Base-by-base conservation (phyloP, 208 protist species). In the Trypanosoma boissoni region DNA sequence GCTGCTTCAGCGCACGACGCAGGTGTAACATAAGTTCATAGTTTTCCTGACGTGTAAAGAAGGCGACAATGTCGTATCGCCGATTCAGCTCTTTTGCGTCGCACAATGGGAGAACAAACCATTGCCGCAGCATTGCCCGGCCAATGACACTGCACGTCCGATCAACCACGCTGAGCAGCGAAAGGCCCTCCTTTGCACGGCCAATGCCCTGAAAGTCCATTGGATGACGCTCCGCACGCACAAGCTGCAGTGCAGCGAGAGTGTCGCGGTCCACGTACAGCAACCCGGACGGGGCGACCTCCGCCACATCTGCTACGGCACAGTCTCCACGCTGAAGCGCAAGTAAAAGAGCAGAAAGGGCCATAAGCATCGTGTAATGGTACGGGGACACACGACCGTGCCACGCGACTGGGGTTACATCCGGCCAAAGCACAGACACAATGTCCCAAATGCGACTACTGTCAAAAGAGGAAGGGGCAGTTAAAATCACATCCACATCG, bases 161-260 rank as follows among this genome's bases (percentile, higher is more conserved):
- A 56, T 88, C 75, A 8, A 93, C 58, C 1, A 92, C 58, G 29
- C 63, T 77, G 32, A 86, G 73, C n/a, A 95, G 63, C 26, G 86
- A 95, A 4, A 89, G 68, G 0, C 86, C 89, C 27, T 95, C 89
- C 59, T 95, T 95, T 8, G 79, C 58, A 1, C 72, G 51, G n/a
- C 86, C 79, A 21, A 86, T 74, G 2, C 81, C 79, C 39, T 92
- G 86, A 32, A 71, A 80, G 42, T 74, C 77, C 67, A 83, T 90
- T 36, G 88, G 88, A 67, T 95, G 88, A 14, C 34, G 44, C 42
- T 95, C 88, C 16, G 68, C 71, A 8, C 88, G 83, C n/a, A 71
- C 74, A 29, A 95, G 62, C 71, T 92, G 88, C 32, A 92, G 69
- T 24, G 54, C 61, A 31, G 74, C 63, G 6, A 74, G 51, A 14